Conservation (phyloP, 345 rosid genomes). For the Citrus sp. region DNA sequence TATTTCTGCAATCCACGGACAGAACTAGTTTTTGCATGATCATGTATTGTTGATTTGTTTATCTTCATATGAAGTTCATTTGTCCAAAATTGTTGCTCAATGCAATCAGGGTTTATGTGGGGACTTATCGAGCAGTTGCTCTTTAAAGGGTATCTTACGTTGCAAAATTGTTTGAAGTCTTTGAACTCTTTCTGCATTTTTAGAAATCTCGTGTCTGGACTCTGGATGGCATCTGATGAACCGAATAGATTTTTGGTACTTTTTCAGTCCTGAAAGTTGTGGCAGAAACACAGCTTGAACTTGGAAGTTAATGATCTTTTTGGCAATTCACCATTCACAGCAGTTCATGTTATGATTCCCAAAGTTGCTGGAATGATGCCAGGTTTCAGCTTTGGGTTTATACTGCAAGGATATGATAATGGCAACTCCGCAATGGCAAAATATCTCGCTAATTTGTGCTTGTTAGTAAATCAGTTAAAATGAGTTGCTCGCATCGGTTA, state of each 20-base stretch:
- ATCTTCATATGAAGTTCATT: background rate
- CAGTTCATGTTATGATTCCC: too few relatives aligned
- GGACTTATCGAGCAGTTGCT: background rate
- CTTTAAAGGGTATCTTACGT: background rate
- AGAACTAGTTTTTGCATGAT: background rate
- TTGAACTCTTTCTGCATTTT: background rate
- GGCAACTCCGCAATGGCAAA: too few relatives aligned
- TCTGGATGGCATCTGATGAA: too few relatives aligned
- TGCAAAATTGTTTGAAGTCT: background rate
- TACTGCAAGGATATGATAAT: too few relatives aligned
- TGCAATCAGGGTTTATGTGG: too few relatives aligned
- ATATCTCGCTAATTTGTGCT: too few relatives aligned
- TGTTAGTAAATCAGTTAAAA: background rate
- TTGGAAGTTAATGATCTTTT: too few relatives aligned
- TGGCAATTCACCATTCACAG: too few relatives aligned
- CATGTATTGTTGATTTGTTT: background rate
- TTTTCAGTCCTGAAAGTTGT: background rate
- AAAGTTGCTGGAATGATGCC: too few relatives aligned
- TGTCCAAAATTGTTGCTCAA: background rate
- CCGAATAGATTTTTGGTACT: too few relatives aligned
- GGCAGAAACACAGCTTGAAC: background rate
- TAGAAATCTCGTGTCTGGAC: background rate
- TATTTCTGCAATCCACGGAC: background rate
- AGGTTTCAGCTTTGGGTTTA: too few relatives aligned
- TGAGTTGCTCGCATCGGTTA: background rate